Conservation (phyloP, 2,329 filamentous ascomycete species). For the Lecanosticta acicola region DNA sequence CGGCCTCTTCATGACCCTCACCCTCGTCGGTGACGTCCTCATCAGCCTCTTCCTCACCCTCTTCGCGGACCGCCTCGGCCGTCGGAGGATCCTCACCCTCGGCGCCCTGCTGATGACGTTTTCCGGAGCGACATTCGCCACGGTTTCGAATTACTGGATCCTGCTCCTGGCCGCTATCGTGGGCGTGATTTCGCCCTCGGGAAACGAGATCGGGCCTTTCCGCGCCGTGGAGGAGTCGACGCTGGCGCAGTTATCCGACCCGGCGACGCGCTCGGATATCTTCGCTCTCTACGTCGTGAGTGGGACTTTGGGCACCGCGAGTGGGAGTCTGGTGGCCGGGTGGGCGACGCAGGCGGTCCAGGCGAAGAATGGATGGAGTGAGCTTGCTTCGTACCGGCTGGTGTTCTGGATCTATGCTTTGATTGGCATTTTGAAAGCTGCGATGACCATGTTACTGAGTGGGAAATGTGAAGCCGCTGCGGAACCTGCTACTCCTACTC, state of each 20-base stretch:
- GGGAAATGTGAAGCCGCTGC: slow-evolving; percentile 33
- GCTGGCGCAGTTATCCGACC: slow-evolving; percentile 28
- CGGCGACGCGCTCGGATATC: slow-evolving; percentile 23
- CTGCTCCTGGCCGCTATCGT: slow-evolving; percentile 30
- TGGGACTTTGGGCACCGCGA: slow-evolving; percentile 27
- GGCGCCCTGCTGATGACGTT: slow-evolving; percentile 28
- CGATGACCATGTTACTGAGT: slow-evolving; percentile 37
- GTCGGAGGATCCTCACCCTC: slow-evolving; percentile 25
- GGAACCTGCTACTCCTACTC: neutral
- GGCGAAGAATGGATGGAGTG: slow-evolving; percentile 31
- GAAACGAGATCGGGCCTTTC: slow-evolving; percentile 35
- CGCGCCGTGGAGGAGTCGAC: slow-evolving; percentile 33
- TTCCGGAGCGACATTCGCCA: slow-evolving; percentile 28
- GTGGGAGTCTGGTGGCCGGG: slow-evolving; percentile 32
- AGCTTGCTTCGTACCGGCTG: slow-evolving; percentile 35
- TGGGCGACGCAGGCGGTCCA: slow-evolving; percentile 34
- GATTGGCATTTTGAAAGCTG: slow-evolving; percentile 37
- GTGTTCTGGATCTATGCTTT: slow-evolving; percentile 42
- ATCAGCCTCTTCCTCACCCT: slow-evolving; percentile 29
- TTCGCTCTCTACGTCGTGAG: slow-evolving; percentile 31
- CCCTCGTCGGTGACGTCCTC: slow-evolving; percentile 29
- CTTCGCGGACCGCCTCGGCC: slow-evolving; percentile 28
- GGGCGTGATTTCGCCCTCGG: slow-evolving; percentile 32
- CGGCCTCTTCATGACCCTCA: slow-evolving; percentile 34
- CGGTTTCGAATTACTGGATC: slow-evolving; percentile 24